Percentiles rank a stretch among this genome's conserved stretches.
Conservation (phyloP, 1,284 basidiomycete genomes). For the Leccinum pachyderme region DNA sequence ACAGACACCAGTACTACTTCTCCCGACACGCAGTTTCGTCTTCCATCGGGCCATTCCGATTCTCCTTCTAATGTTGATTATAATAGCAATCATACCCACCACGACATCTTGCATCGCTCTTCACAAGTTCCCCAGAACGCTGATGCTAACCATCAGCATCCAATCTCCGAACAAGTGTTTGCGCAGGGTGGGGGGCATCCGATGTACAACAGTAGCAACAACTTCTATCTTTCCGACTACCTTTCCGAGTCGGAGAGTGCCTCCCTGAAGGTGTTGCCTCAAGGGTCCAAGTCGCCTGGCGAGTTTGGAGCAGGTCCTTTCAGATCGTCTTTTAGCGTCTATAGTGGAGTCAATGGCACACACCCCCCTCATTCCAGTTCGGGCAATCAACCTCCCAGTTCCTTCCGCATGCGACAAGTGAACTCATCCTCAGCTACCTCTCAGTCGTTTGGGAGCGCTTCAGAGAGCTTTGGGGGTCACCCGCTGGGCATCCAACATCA, state of each 20-base stretch:
- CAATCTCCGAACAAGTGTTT: conserved; percentile 31
- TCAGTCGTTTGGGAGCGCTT: conserved; percentile 25
- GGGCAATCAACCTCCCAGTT: conserved; percentile 27
- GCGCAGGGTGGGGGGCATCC: conserved; percentile 33
- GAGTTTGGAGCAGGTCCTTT: conserved; percentile 41
- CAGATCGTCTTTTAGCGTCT: conserved; percentile 37
- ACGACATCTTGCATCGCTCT: conserved; percentile 34
- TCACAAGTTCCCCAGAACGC: conserved; percentile 38
- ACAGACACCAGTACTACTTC: conserved; percentile 53
- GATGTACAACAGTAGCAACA: conserved; percentile 49
- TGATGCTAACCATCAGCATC: conserved; percentile 34
- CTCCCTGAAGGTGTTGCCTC: conserved; percentile 37
- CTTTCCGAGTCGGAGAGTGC: conserved; percentile 38
- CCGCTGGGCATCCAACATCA: conserved; percentile 34
- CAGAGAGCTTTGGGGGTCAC: conserved; percentile 27
- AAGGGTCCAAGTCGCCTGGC: conserved; percentile 37
- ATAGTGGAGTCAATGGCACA: conserved; percentile 31
- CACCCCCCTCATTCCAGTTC: conserved; percentile 23
- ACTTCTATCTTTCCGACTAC: conserved; percentile 41
- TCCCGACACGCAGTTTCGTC: conserved; percentile 53
- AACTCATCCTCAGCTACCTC: conserved; percentile 19
- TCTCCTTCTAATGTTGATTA: conserved; percentile 44
- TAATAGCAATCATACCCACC: conserved; percentile 35
- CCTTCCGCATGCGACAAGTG: conserved; percentile 35
- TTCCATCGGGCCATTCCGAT: conserved; percentile 46